Percentiles rank a stretch among this genome's conserved stretches.
phyloP scores from a whole-genome alignment of 441 rosid species.

The Gossypium trilobum region DNA sequence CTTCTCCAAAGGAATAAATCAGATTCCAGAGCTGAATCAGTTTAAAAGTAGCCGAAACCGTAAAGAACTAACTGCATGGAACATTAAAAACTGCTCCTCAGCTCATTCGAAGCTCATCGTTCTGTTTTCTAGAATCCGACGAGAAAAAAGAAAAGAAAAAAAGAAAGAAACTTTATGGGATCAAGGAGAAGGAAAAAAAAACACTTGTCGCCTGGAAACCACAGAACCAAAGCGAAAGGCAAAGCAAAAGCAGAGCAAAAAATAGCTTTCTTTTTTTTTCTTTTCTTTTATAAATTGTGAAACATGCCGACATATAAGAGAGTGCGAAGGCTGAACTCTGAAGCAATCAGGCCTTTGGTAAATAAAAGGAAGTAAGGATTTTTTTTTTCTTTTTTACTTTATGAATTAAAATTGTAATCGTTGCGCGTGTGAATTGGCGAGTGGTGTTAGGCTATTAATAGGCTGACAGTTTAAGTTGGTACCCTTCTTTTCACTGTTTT shows the following conservation, averaged over 20 bases:
- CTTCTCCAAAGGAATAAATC: not conserved
- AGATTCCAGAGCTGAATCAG: slow-evolving; percentile 3
- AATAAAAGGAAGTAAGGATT: not conserved
- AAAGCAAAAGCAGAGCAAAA: slow-evolving; percentile 35
- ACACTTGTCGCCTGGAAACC: slow-evolving; percentile 69
- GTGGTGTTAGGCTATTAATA: slow-evolving; percentile 9
- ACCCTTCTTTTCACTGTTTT: not conserved
- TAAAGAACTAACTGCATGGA: not conserved
- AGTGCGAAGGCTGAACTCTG: slow-evolving; percentile 11
- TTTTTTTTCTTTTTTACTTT: not conserved
- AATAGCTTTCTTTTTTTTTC: slow-evolving; percentile 26
- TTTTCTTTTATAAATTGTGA: slow-evolving; percentile 14
- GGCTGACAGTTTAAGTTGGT: slow-evolving; percentile 13
- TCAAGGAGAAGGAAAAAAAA: slow-evolving; percentile 25
- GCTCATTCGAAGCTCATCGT: not conserved
- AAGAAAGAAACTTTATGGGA: slow-evolving; percentile 25
- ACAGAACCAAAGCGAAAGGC: slow-evolving; percentile 34
- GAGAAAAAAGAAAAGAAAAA: not conserved
- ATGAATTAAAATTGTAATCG: not conserved
- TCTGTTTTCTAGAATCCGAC: not conserved
- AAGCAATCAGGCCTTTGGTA: slow-evolving; percentile 27
- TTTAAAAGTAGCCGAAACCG: slow-evolving; percentile 7
- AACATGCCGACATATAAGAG: slow-evolving; percentile 57
- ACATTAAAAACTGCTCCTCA: not conserved
- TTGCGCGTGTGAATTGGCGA: slow-evolving; percentile 7